Evolutionary conservation across 2,329 filamentous ascomycete genomes (phyloP).

Genomic region (Verticillium dahliae): DNA sequence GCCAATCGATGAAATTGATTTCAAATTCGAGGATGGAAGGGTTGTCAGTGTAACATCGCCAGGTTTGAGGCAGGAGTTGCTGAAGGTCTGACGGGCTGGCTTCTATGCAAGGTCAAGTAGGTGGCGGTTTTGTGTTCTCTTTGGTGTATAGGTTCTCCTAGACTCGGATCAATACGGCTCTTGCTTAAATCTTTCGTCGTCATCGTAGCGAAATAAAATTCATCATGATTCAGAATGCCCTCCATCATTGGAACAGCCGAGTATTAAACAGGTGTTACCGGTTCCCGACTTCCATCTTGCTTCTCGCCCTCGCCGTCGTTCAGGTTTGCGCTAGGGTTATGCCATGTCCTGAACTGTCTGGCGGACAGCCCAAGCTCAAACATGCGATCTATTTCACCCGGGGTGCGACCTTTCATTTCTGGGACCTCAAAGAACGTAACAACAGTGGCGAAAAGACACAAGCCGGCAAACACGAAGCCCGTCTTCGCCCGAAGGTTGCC

Average conservation of each 20-base stretch:
- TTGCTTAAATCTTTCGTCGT: no score
- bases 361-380: slow-evolving; percentile 21
- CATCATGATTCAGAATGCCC: no score
- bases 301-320: background rate
- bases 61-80: background rate
- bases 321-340: background rate
- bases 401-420: slow-evolving; percentile 43
- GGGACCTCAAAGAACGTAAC: slow-evolving; percentile 40
- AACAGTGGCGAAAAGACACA: slow-evolving; percentile 25
- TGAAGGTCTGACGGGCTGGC: background rate
- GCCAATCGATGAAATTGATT: slow-evolving; percentile 1
- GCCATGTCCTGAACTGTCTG: slow-evolving; percentile 17
- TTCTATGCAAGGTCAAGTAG: no score
- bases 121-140: no score
- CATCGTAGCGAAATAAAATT: no score
- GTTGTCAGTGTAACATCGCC: background rate
- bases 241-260: no score
- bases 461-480: slow-evolving; percentile 30
- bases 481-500: slow-evolving; percentile 33
- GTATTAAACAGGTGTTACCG: background rate
- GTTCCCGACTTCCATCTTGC: background rate
- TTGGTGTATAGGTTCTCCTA: no score
- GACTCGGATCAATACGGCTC: no score
- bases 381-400: slow-evolving; percentile 39
- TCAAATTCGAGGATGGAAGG: background rate